phyloP scores from a whole-genome alignment of 345 rosid species.

The Psidium guajava region DNA sequence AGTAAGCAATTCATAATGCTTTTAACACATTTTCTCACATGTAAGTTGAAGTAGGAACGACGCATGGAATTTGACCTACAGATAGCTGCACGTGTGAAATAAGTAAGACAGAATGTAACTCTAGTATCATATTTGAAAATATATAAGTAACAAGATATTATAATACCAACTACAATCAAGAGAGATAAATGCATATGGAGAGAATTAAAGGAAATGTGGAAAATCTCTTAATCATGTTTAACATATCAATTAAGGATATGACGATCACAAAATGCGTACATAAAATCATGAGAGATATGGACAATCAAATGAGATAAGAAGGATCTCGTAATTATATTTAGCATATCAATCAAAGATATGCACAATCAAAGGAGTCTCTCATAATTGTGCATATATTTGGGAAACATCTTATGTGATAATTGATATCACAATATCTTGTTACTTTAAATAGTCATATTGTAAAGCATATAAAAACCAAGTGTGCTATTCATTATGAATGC shows the following conservation, averaged over 20 bases:
- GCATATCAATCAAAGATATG: too few species aligned
- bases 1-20: not conserved
- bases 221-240: not conserved
- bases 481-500: not conserved
- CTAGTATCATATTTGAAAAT: not conserved
- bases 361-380: not conserved
- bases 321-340: not conserved
- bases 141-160: not conserved
- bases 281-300: too few species aligned
- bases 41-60: not conserved
- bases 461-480: not conserved
- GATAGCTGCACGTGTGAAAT: not conserved
- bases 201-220: not conserved
- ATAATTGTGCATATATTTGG: too few species aligned
- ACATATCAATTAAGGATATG: not conserved
- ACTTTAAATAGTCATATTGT: too few species aligned
- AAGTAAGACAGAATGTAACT: not conserved
- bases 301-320: too few species aligned
- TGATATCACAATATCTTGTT: too few species aligned
- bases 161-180: not conserved
- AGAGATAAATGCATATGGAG: not conserved
- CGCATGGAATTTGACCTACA: not conserved
- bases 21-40: not conserved
- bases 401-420: too few species aligned
- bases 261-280: fast-evolving